Evolutionary conservation across 2,329 filamentous ascomycete species (phyloP), one percentile per base, ranked within the genome.

Genomic region (Talaromyces funiculosus): DNA sequence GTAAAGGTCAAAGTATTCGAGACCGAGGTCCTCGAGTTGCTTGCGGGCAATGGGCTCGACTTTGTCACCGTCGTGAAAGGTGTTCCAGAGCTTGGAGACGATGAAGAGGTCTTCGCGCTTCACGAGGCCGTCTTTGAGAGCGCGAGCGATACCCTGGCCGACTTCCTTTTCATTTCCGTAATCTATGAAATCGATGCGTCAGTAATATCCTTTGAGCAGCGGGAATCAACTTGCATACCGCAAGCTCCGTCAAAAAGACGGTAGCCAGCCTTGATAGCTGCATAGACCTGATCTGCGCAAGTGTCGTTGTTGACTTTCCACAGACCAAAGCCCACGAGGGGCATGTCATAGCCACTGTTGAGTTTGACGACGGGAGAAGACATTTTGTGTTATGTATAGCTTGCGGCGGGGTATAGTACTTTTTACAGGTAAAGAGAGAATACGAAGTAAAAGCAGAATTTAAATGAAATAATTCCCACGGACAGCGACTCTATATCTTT

Each of bases 61-160:
- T 68, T 84, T 83, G 67, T 93, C 87, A 68, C 82, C 82, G 70
- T 93, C 88, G 81, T 96, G 90, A 84, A 92, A 96, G 66, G 87
- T 87, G 80, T 93, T 92, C 91, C 92, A 96, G 61, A 96, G 87
- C 82, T 96, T 96, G 77, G 88, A 91, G 65, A 92, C 89, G 72
- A 96, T 86, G 84, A 96, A 96, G 73, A 96, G 88, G 24, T 96
- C 90, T 76, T 90, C 86, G 62, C 90, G 88, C 81, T 87, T 91
- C 67, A 92, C 89, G 61, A 93, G 75, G 45, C 90, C 89, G 9
- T 94, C 90, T 71, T 88, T 83, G 77, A 94, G 90, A 69, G 90
- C 90, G 67, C 88, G 88, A 62, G 86, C 84, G 51, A 93, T 82
- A 69, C 90, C 90, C 73, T 92, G 78, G 62, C 90, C 90, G 65